These are phyloP conservation scores for Metschnikowia orientalis DNA, from an alignment of 805 yeast species.

Conservation along the genomic window DNA sequence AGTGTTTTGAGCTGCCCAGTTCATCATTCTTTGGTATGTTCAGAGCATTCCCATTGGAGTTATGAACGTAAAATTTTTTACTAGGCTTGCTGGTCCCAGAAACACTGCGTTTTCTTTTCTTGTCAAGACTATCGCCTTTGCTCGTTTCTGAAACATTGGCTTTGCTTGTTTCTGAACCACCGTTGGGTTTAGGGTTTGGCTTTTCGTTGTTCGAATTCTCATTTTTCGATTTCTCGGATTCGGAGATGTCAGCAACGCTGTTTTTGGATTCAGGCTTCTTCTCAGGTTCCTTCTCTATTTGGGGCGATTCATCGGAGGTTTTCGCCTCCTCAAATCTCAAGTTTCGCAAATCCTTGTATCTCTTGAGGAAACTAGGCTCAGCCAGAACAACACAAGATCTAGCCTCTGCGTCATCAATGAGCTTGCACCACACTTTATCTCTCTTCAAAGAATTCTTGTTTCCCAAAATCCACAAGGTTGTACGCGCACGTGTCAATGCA, in stretches of 20 bases:
- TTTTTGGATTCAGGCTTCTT: not conserved
- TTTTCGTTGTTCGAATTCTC: too few relatives aligned
- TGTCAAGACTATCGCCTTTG: too few relatives aligned
- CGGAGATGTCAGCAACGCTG: not conserved
- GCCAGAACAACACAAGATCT: constrained; percentile 38
- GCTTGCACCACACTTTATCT: constrained; percentile 68
- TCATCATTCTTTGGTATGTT: not conserved
- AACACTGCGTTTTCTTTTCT: constrained; percentile 1
- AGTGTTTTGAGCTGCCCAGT: not conserved
- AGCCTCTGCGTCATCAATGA: constrained; percentile 60
- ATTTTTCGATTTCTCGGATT: not conserved
- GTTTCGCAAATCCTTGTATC: constrained; percentile 1
- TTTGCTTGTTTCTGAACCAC: too few relatives aligned
- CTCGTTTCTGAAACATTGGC: too few relatives aligned
- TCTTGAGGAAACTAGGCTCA: constrained; percentile 32
- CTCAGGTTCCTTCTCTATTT: not conserved
- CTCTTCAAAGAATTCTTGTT: constrained; percentile 58
- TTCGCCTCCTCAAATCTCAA: not conserved
- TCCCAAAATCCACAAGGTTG: constrained; percentile 92
- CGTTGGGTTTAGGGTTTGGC: too few relatives aligned
- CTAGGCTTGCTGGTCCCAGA: not conserved
- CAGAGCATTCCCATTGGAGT: not conserved
- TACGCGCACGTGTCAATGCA: constrained; percentile 88
- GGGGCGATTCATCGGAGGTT: too few relatives aligned
- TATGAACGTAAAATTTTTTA: constrained; percentile 2